Conservation (phyloP, 108 stramenopile genomes). For the Conticribra guillardii region DNA sequence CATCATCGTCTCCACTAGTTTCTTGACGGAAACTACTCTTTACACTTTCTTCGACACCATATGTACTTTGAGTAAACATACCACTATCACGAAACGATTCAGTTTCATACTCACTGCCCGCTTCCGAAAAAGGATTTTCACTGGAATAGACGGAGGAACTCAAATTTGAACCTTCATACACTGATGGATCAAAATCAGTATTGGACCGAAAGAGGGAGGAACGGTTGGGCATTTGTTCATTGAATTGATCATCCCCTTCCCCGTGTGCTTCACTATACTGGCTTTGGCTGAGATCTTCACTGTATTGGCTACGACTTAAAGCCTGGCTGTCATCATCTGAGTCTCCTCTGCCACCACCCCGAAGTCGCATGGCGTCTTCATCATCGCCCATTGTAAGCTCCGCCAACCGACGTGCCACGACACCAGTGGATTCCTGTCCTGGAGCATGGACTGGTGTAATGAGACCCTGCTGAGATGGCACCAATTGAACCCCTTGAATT, state of each 20-base stretch:
- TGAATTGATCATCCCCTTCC: background rate
- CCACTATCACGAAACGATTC: background rate
- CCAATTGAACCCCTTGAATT: no score
- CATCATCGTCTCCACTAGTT: background rate
- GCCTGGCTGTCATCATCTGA: background rate
- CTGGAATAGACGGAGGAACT: background rate
- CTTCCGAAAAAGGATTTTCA: slow-evolving; percentile 25
- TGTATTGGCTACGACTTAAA: no score
- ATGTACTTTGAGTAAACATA: background rate
- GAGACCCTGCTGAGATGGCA: no score
- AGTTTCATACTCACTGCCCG: slow-evolving; percentile 8
- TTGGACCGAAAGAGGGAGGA: background rate
- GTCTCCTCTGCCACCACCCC: slow-evolving; percentile 13
- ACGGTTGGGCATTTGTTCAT: background rate
- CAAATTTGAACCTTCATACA: slow-evolving; percentile 1
- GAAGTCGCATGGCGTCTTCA: slow-evolving; percentile 20
- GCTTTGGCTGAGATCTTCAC: no score
- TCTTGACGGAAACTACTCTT: background rate
- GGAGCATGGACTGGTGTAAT: no score
- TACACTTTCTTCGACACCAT: background rate
- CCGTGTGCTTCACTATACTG: no score
- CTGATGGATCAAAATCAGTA: background rate
- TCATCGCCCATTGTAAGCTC: background rate
- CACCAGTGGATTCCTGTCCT: no score
- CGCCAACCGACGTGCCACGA: no score